Conservation (phyloP, 208 protist species). For the Trypanosoma platydactyli region DNA sequence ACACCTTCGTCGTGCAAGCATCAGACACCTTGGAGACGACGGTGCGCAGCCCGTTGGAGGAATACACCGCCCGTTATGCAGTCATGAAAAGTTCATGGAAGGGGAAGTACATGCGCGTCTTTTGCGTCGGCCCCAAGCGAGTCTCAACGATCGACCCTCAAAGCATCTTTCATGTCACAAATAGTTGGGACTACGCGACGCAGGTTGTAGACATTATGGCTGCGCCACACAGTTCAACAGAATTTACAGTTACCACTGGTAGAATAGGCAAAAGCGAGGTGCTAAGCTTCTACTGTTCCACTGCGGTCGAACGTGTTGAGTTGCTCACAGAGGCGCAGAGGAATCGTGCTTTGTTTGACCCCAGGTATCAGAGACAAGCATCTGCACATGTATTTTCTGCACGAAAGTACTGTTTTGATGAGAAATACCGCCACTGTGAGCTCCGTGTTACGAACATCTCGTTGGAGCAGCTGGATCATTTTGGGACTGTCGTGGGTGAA, state of each 20-base stretch:
- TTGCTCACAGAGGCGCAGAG: slow-evolving; percentile 88
- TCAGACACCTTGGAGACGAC: too few species aligned
- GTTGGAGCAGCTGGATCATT: slow-evolving; percentile 38
- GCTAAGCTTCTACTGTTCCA: slow-evolving; percentile 66
- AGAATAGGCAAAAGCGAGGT: slow-evolving; percentile 47
- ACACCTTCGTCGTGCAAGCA: too few species aligned
- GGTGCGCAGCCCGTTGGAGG: slow-evolving; percentile 7
- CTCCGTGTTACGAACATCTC: slow-evolving; percentile 65
- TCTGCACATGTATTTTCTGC: slow-evolving; percentile 32
- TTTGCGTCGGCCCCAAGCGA: slow-evolving; percentile 53
- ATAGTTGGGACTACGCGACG: slow-evolving; percentile 65
- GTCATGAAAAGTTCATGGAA: slow-evolving; percentile 89
- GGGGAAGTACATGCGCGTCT: slow-evolving; percentile 86
- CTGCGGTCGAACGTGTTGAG: slow-evolving; percentile 60
- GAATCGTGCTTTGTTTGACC: slow-evolving; percentile 59
- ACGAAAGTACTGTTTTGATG: slow-evolving; percentile 59
- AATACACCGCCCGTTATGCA: slow-evolving; percentile 67
- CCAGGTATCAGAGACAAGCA: slow-evolving; percentile 28
- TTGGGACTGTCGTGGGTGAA: slow-evolving; percentile 44
- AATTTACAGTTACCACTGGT: slow-evolving; percentile 58
- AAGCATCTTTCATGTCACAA: slow-evolving; percentile 76
- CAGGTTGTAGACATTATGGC: slow-evolving; percentile 55
- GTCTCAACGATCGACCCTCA: slow-evolving; percentile 79
- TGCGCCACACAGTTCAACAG: slow-evolving; percentile 22
- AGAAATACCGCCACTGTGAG: slow-evolving; percentile 35